Evolutionary conservation across 2,329 filamentous ascomycete species (phyloP), one percentile per base, ranked within the genome.

Genomic region (Chaetothyriales sp.): DNA sequence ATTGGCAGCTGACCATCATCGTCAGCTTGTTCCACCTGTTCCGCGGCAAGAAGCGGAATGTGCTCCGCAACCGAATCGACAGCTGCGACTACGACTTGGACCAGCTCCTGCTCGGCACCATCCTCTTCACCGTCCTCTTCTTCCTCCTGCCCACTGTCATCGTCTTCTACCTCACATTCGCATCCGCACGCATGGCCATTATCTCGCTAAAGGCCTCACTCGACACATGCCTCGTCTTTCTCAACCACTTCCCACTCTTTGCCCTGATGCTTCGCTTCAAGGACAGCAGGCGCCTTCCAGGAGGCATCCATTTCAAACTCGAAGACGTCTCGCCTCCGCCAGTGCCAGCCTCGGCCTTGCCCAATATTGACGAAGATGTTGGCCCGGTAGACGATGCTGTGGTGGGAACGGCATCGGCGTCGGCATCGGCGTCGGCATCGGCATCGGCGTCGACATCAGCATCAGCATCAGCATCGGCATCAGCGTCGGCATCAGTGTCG

Each of bases 11-110:
- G 55, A 94, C 86, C 2, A 97, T 98, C 56, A 84, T 98, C 58
- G 83, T 90, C 58, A 97, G 90, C 9, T 81, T 98, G n/a, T 98
- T 98, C 68, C 94, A 98, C 66, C 81, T 98, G 8, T 98, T 98
- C 66, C 86, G 90, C 29, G 94, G 92, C 53, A 97, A 95, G 73
- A 98, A 98, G 68, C 85, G 94, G 65, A 98, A 98, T 61, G 85
- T 98, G 15, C 78, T 98, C 19, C 85, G 94, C 56, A 95, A 95
- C 64, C 89, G 92, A 69, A 97, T 98, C 63, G 92, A 98, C 66
- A 95, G 89, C 46, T 98, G 92, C 74, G 92, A 97, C 70, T 98
- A 98, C 70, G 92, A 97, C 65, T 78, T 98, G 20, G 92, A 98
- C 65, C 94, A 98, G 69, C 79, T 98, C 3, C 81, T 98, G 5